Evolutionary conservation across 1,284 basidiomycete species (phyloP).

Genomic region (Papiliotrema nemorosa): DNA sequence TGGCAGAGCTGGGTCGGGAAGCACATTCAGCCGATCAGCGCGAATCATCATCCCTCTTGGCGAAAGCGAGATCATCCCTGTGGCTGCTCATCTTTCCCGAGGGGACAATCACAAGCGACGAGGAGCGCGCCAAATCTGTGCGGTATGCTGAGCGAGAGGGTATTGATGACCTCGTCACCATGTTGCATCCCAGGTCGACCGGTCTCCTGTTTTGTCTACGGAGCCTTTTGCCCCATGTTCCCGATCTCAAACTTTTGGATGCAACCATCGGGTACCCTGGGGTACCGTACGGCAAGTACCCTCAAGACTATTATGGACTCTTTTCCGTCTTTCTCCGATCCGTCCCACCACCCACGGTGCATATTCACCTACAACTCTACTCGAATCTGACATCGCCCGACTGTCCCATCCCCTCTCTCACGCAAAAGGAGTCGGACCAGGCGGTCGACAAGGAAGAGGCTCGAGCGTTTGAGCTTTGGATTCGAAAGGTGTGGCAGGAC

Average conservation of each 20-base stretch:
- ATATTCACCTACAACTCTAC: conserved; percentile 79
- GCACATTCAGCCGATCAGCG: conserved; percentile 47
- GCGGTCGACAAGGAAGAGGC: conserved; percentile 63
- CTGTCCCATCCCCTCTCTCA: conserved; percentile 28
- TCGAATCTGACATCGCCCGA: conserved; percentile 51
- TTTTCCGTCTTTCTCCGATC: conserved; percentile 81
- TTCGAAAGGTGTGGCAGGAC: conserved; percentile 71
- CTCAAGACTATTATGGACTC: conserved; percentile 58
- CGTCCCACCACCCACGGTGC: conserved; percentile 76
- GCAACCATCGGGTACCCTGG: conserved; percentile 88
- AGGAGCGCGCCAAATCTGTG: conserved; percentile 76
- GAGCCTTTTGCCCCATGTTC: conserved; percentile 71
- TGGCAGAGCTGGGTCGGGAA: conserved; percentile 50
- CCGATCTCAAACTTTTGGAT: conserved; percentile 76
- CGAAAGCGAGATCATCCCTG: conserved; percentile 58
- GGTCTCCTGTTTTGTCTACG: conserved; percentile 82
- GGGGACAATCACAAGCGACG: conserved; percentile 78
- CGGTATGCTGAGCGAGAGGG: conserved; percentile 56
- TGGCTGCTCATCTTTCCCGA: conserved; percentile 87
- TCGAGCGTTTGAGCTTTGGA: conserved; percentile 74
- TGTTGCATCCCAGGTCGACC: conserved; percentile 83
- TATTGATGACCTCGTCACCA: conserved; percentile 65
- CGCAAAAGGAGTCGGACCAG: conserved; percentile 11
- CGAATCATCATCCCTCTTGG: conserved; percentile 5
- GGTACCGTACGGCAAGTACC: conserved; percentile 51